These are phyloP conservation scores for Sclerotiophoma versabilis DNA, from an alignment of 2,329 filamentous ascomycete genomes.

Conservation along the genomic window DNA sequence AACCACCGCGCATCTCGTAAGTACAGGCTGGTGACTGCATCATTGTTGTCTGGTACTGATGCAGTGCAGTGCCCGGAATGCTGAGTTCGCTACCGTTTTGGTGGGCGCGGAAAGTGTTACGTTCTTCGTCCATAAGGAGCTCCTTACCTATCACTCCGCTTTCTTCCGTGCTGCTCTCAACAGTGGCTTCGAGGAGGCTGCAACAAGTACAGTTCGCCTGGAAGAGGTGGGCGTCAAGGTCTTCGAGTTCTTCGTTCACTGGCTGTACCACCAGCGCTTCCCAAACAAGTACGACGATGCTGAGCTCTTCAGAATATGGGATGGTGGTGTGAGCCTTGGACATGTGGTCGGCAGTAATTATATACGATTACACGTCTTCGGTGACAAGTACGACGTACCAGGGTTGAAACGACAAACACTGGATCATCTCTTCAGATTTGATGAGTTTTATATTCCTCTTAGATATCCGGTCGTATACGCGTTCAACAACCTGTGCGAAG, in stretches of 20 bases:
- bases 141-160: constrained; percentile 13
- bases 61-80: not conserved
- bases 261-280: not conserved
- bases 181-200: not conserved
- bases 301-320: not conserved
- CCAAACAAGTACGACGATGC: not conserved
- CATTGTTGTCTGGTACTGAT: not conserved
- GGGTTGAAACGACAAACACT: not conserved
- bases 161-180: constrained; percentile 22
- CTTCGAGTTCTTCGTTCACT: not conserved
- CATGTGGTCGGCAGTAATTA: not conserved
- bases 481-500: not conserved
- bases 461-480: not conserved
- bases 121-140: constrained; percentile 15
- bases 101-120: not conserved
- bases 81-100: not conserved
- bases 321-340: not conserved
- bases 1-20: not conserved
- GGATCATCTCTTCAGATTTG: not conserved
- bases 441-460: not conserved
- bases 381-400: not conserved
- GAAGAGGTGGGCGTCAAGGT: not conserved
- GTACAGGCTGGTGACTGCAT: too few species aligned
- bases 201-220: not conserved
- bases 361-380: not conserved